A percentile compares a stretch with the other conserved stretches of the same genome.
Conservation (phyloP, 495 filamentous ascomycete species). For the Aspergillus bertholletiae region DNA sequence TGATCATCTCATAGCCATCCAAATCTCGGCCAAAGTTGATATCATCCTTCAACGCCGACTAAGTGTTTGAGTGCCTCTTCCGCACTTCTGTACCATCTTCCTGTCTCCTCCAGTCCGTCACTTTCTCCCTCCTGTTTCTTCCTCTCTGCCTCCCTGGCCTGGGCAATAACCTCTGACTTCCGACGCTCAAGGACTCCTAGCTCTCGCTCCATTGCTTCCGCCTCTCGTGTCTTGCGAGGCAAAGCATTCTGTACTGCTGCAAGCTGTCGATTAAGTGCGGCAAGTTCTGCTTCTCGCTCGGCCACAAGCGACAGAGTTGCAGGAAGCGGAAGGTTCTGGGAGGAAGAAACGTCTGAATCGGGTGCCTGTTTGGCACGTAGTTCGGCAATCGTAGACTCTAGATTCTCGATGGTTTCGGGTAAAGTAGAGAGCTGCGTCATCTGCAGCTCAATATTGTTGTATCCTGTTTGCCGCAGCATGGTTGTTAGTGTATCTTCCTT, state of each 20-base stretch:
- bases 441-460: slow-evolving; percentile 63
- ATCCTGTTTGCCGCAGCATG: slow-evolving; percentile 33
- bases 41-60: slow-evolving; percentile 48
- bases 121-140: slow-evolving; percentile 71
- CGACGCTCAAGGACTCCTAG: slow-evolving; percentile 66
- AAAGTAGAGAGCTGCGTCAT: slow-evolving; percentile 54
- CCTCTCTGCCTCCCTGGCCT: slow-evolving; percentile 75
- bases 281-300: slow-evolving; percentile 57
- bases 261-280: slow-evolving; percentile 64
- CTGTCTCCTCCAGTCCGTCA: slow-evolving; percentile 79
- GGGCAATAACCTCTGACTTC: slow-evolving; percentile 60
- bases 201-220: slow-evolving; percentile 70
- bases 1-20: slow-evolving; percentile 20
- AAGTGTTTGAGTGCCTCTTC: slow-evolving; percentile 66
- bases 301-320: slow-evolving; percentile 40
- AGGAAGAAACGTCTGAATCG: slow-evolving; percentile 31
- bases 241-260: slow-evolving; percentile 59
- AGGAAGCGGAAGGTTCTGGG: slow-evolving; percentile 40
- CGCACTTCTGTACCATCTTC: slow-evolving; percentile 74
- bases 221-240: slow-evolving; percentile 69
- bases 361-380: slow-evolving; percentile 48
- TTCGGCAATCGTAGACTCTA: slow-evolving; percentile 56
- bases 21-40: not conserved
- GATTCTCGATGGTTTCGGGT: slow-evolving; percentile 57
- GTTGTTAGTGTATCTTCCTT: slow-evolving; percentile 4